phyloP scores from a whole-genome alignment of 495 filamentous ascomycete species.

The Neurospora sp. region DNA sequence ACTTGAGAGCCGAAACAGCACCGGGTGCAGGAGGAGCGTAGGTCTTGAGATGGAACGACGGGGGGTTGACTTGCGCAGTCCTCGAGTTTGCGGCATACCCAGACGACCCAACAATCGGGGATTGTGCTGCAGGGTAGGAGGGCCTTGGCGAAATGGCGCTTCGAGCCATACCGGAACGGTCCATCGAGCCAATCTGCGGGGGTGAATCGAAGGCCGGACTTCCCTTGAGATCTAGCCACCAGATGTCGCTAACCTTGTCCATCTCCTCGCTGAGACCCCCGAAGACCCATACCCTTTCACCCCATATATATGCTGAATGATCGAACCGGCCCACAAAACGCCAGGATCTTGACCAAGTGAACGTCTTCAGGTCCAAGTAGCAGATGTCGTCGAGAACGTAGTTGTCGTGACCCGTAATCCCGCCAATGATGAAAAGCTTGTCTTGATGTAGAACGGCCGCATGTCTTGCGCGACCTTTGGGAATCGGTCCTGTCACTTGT shows the following conservation, averaged over 20 bases:
- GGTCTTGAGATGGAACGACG: slow-evolving; percentile 56
- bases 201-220: slow-evolving; percentile 72
- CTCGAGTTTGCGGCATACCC: slow-evolving; percentile 86
- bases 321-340: slow-evolving; percentile 89
- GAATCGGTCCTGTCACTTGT: slow-evolving; percentile 67
- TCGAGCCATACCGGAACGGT: slow-evolving; percentile 25
- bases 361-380: slow-evolving; percentile 93
- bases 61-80: slow-evolving; percentile 69
- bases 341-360: slow-evolving; percentile 96
- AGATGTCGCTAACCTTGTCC: slow-evolving; percentile 90
- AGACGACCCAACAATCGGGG: slow-evolving; percentile 45
- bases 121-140: slow-evolving; percentile 26
- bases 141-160: slow-evolving; percentile 35
- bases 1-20: slow-evolving; percentile 79
- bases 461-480: slow-evolving; percentile 83
- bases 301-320: slow-evolving; percentile 83
- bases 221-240: slow-evolving; percentile 91
- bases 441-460: slow-evolving; percentile 92
- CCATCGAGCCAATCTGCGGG: slow-evolving; percentile 57
- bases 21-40: slow-evolving; percentile 65
- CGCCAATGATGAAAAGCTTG: slow-evolving; percentile 89
- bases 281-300: slow-evolving; percentile 91
- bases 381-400: slow-evolving; percentile 89
- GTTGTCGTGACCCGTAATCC: slow-evolving; percentile 78
- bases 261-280: slow-evolving; percentile 88